These are phyloP conservation scores for Pestalotiopsis sp. DNA, from an alignment of 2,329 filamentous ascomycete species.

Conservation along the genomic window DNA sequence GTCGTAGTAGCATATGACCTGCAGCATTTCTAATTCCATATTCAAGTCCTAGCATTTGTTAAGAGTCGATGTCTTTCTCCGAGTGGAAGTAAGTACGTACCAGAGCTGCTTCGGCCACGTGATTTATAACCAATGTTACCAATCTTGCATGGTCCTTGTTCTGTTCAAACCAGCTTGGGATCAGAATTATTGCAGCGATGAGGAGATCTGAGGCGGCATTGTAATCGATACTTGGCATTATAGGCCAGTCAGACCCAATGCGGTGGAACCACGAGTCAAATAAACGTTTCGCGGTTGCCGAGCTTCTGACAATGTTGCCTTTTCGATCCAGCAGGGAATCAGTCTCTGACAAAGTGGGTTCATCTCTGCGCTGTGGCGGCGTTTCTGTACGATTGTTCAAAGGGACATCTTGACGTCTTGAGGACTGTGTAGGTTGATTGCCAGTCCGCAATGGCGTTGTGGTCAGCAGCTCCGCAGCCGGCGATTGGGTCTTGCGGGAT, in stretches of 20 bases:
- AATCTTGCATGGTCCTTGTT: not conserved
- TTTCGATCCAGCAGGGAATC: not conserved
- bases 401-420: no score
- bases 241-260: not conserved
- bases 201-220: not conserved
- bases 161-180: not conserved
- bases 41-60: not conserved
- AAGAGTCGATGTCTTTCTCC: not conserved
- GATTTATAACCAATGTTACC: not conserved
- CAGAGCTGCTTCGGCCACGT: not conserved
- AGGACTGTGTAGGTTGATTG: not conserved
- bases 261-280: not conserved
- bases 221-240: not conserved
- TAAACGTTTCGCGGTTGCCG: not conserved
- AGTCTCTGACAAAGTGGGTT: not conserved
- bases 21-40: not conserved
- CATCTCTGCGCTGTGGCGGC: not conserved
- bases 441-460: not conserved
- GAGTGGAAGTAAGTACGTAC: not conserved
- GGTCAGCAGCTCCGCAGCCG: not conserved
- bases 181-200: not conserved
- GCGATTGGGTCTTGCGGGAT: not conserved
- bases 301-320: not conserved
- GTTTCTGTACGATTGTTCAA: not conserved
- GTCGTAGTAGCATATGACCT: not conserved